Evolutionary conservation across 306 rosid genomes (phyloP), one percentile per base, ranked within the genome.

Genomic region (Vigna trinervia): DNA sequence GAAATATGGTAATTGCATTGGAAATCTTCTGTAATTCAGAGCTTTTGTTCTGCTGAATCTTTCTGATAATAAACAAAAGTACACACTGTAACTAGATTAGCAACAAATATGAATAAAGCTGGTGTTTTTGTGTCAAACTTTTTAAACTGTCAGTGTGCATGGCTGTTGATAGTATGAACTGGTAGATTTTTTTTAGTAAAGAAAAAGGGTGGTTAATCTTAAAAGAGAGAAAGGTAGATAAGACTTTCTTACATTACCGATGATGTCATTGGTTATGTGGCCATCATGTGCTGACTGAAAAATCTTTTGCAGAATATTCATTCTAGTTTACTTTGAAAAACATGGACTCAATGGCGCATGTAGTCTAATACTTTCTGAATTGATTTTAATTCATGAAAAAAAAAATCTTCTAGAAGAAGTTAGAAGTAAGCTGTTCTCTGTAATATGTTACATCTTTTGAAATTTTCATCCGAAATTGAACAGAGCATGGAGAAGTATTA

Each of bases 81-180:
- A 2, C 57, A n/a, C 57, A 51, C 26, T 52, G 22, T 48, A 48
- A 48, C 14, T 5, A 5, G 10, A 51, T 64, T 80, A 48, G 34
- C 50, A 63, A 48, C 62, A 32, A 41, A 59, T 43, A 73, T 41
- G 26, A 74, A 46, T 28, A 34, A 20, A 46, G 39, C 28, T 50
- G 23, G 43, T 58, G n/a, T 43, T 74, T 38, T 61, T 2, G 45
- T 20, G 17, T 36, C 30, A 17, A 54, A 7, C 41, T 39, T 20
- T 32, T 41, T 41, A 41, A 41, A 41, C 46, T 73, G 26, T 54
- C 6, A n/a, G 30, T 59, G 39, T 51, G 62, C 19, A 32, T 9
- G 32, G 48, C 13, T 14, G 28, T 69, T 54, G 65, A 54, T 72
- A 38, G 34, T 32, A 34, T n/a, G 48, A 51, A 71, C 12, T 41